Base-by-base conservation (phyloP, 106 monocot genomes). In the Hemerocallis citrina region DNA sequence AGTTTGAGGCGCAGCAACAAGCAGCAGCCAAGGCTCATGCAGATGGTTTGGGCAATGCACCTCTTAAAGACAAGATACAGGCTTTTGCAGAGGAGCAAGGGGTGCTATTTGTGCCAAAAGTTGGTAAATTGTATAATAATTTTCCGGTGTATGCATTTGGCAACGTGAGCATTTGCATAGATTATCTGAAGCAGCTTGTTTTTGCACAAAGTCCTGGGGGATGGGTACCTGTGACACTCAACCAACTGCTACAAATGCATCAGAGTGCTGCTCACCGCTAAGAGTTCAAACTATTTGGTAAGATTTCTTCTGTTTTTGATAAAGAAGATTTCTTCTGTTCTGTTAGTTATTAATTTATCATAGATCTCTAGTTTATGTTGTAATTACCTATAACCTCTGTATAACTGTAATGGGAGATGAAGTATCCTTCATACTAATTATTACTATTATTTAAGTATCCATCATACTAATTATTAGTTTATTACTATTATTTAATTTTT, bases 71-170 rank as follows among this genome's bases (percentile, higher is more conserved):
- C 52, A 48, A 66, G 15, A 76, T 95, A 7, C 83, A 95, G 68
- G 83, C 74, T 15, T 86, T 78, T 76, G 94, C 90, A 11, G 72
- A 77, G 22, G 86, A 86, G 17, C 77, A 89, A 34, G 90, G 90
- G 13, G 62, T 90, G 57, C 21, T 75, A 45, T 86, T 95, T 64
- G 52, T 80, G 43, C 94, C 94, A 0, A 90, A 81, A 80, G 85
- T 78, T 67, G 94, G 94, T 11, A 89, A 74, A 71, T 76, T 61
- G 25, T 76, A 90, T 35, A 90, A 90, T 47, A 85, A 81, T 49
- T 66, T 86, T 61, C 89, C 79, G 23, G 83, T 95, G 1, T 95
- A 95, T 81, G 86, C 80, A 42, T 95, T 95, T 76, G 94, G 89
- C 34, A 86, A 61, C 23, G 55, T 81, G 2, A 89, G 83, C 63